Evolutionary conservation across 495 filamentous ascomycete genomes (phyloP).

Genomic region (Lophiotrema nucula): DNA sequence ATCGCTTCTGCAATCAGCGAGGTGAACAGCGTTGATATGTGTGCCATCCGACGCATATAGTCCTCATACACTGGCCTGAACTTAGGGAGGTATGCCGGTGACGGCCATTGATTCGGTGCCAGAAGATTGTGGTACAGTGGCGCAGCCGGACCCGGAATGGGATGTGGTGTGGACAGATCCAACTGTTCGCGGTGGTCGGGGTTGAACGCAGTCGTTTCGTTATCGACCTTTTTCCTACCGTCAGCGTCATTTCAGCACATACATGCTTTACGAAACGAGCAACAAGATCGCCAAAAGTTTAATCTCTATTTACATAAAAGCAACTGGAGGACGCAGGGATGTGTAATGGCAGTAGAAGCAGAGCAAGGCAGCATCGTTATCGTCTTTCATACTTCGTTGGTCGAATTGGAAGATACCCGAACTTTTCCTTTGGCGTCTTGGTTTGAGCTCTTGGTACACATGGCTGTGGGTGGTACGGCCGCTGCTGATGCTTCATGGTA

Average conservation of each 20-base stretch:
- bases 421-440: not conserved
- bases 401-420: not conserved
- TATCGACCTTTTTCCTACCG: slow-evolving; percentile 38
- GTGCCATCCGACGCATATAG: slow-evolving; percentile 74
- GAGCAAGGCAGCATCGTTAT: not conserved
- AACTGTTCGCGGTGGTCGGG: slow-evolving; percentile 82
- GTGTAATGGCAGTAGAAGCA: not conserved
- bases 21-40: slow-evolving; percentile 73
- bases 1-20: slow-evolving; percentile 84
- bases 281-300: not conserved
- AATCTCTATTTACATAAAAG: not conserved
- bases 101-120: slow-evolving; percentile 91
- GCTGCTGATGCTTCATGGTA: too few species aligned
- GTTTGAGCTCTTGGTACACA: too few species aligned
- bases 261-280: not conserved
- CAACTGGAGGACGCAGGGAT: not conserved
- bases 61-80: slow-evolving; percentile 69
- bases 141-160: slow-evolving; percentile 58
- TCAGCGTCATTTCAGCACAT: not conserved
- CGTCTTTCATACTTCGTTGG: not conserved
- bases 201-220: slow-evolving; percentile 44
- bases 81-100: slow-evolving; percentile 59
- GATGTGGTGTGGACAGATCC: slow-evolving; percentile 78
- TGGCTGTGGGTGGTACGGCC: too few species aligned
- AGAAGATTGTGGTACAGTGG: slow-evolving; percentile 78